These are phyloP conservation scores for Chaetomium strumarium DNA, from an alignment of 2,329 filamentous ascomycete species.

Conservation along the genomic window DNA sequence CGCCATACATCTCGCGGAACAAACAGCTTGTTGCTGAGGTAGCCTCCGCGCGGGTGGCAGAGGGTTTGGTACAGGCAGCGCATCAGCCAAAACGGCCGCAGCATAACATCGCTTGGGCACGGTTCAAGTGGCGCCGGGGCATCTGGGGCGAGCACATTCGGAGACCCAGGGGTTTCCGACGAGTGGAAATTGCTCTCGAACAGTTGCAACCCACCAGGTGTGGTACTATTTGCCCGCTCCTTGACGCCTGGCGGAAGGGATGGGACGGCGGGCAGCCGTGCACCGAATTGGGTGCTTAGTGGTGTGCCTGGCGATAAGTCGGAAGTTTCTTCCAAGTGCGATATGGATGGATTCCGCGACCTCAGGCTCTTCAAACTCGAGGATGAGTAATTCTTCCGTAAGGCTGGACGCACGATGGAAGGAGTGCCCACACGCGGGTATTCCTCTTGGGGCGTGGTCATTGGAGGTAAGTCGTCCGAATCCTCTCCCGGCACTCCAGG, in stretches of 20 bases:
- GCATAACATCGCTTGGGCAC: conserved; percentile 79
- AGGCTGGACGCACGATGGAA: conserved; percentile 39
- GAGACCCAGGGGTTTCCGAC: conserved; percentile 56
- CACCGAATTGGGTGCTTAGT: conserved; percentile 59
- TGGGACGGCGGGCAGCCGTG: conserved; percentile 51
- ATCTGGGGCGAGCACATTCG: conserved; percentile 55
- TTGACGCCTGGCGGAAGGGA: conserved; percentile 61
- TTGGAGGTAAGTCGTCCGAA: conserved; percentile 27
- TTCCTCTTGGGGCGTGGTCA: conserved; percentile 27
- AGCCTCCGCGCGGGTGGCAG: conserved; percentile 84
- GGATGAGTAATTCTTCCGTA: conserved; percentile 65
- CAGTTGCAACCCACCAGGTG: conserved; percentile 65
- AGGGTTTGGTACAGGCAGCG: conserved; percentile 88
- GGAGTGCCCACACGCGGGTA: conserved; percentile 49
- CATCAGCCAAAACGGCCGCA: conserved; percentile 99
- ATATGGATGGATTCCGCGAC: conserved; percentile 65
- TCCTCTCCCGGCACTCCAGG: conserved; percentile 29
- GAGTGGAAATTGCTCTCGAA: conserved; percentile 81
- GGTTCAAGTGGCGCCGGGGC: conserved; percentile 78
- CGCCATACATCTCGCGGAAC: conserved; percentile 89
- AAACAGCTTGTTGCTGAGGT: conserved; percentile 86
- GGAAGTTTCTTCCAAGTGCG: conserved; percentile 53
- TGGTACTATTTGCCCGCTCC: conserved; percentile 51
- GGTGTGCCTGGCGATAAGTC: conserved; percentile 71
- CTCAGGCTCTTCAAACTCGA: conserved; percentile 67